Evolutionary conservation across 2,329 filamentous ascomycete species (phyloP).

Genomic region (Chaetomiaceae sp.): DNA sequence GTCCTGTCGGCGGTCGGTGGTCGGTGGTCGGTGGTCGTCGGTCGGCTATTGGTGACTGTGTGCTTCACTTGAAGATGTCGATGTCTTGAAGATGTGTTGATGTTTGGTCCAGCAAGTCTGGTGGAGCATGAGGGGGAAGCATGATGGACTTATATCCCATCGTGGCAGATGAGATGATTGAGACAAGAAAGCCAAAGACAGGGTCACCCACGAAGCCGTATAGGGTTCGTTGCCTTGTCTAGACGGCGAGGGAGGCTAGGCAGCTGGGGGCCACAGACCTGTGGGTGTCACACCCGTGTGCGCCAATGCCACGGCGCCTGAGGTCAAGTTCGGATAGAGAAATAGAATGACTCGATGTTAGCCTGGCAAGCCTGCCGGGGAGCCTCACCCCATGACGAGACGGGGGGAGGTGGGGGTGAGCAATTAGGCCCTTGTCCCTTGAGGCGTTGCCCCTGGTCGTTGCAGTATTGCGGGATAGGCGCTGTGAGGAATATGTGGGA

Average conservation of each 20-base stretch:
- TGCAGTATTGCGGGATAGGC: not conserved
- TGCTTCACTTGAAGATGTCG: not conserved
- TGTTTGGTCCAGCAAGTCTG: not conserved
- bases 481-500: slow-evolving; percentile 1
- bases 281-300: not conserved
- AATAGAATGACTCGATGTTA: slow-evolving; percentile 13
- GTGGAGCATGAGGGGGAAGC: not conserved
- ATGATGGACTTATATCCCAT: slow-evolving; percentile 14
- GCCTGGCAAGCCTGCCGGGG: slow-evolving; percentile 5
- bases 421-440: not conserved
- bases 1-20: not conserved
- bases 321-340: not conserved
- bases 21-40: not conserved
- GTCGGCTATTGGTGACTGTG: not conserved
- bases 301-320: not conserved
- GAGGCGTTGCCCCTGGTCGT: not conserved
- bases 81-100: not conserved
- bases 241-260: slow-evolving; percentile 11
- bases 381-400: slow-evolving; percentile 11
- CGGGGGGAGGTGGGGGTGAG: slow-evolving; percentile 7
- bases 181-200: not conserved
- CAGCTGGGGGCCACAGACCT: slow-evolving; percentile 9
- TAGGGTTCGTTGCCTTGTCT: slow-evolving; percentile 12
- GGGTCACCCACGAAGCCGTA: not conserved
- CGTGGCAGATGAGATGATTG: not conserved